phyloP scores from a whole-genome alignment of 768 basidiomycete genomes.

The Lentinula boryana region DNA sequence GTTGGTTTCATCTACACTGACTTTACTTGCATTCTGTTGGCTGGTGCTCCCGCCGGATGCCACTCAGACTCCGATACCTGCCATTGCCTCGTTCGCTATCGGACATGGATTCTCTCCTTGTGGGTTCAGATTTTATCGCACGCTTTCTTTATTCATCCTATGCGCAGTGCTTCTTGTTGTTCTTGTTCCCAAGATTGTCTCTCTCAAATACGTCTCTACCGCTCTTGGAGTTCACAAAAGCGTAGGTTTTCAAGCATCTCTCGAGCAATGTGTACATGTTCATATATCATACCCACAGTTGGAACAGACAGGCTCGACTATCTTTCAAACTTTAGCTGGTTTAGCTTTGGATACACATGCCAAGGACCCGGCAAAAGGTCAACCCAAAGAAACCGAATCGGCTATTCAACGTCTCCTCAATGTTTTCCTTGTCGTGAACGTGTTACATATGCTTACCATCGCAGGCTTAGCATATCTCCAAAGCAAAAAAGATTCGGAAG shows the following conservation, averaged over 20 bases:
- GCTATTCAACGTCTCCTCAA: conserved; percentile 51
- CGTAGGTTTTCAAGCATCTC: conserved; percentile 31
- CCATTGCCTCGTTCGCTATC: conserved; percentile 52
- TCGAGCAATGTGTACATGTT: neutral
- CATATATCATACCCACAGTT: conserved; percentile 32
- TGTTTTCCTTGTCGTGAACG: conserved; percentile 49
- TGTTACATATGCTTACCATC: conserved; percentile 49
- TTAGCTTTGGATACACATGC: conserved; percentile 49
- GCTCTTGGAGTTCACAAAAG: conserved; percentile 76
- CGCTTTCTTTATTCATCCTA: neutral
- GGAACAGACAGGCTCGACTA: conserved; percentile 68
- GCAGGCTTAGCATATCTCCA: conserved; percentile 44
- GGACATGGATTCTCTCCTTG: conserved; percentile 73
- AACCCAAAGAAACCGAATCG: conserved; percentile 15
- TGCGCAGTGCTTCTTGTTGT: conserved; percentile 62
- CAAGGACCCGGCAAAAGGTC: conserved; percentile 19
- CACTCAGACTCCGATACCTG: conserved; percentile 57
- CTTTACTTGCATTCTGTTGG: conserved; percentile 61
- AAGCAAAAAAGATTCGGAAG: conserved; percentile 26
- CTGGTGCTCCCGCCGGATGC: conserved; percentile 50
- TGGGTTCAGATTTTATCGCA: conserved; percentile 24
- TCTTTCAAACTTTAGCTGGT: conserved; percentile 71
- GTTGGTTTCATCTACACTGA: conserved; percentile 50
- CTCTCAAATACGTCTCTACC: conserved; percentile 68
- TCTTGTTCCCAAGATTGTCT: conserved; percentile 67